Conservation (phyloP, 192 early-diverging fungal genomes). For the Pilaira anomala region DNA sequence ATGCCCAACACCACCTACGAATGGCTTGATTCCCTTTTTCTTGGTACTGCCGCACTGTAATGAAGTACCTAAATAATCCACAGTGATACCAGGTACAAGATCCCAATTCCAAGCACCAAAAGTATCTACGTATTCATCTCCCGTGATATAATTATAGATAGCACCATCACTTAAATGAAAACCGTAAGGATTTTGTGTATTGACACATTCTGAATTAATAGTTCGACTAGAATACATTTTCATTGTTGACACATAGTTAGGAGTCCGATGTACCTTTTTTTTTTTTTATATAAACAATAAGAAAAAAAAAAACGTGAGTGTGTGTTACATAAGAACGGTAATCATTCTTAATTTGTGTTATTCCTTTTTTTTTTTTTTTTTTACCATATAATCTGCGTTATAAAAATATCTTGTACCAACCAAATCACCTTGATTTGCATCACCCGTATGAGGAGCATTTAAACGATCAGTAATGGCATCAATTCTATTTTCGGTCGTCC, state of each 20-base stretch:
- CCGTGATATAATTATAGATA: slow-evolving; percentile 30
- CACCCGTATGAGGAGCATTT: no score
- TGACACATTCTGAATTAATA: slow-evolving; percentile 26
- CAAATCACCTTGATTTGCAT: slow-evolving; percentile 17
- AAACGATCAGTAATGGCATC: slow-evolving; percentile 16
- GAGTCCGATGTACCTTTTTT: slow-evolving; percentile 24
- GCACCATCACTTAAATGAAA: slow-evolving; percentile 32
- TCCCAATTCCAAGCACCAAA: slow-evolving; percentile 32
- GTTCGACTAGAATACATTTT: slow-evolving; percentile 35
- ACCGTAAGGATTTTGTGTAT: slow-evolving; percentile 26
- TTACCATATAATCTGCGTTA: slow-evolving; percentile 22
- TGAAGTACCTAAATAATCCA: slow-evolving; percentile 15
- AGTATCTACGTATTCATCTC: slow-evolving; percentile 32
- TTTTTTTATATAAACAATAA: no score
- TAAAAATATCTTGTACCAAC: slow-evolving; percentile 16
- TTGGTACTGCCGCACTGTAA: slow-evolving; percentile 18
- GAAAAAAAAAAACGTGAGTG: no score
- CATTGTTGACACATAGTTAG: slow-evolving; percentile 20
- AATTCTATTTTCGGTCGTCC: slow-evolving; percentile 14
- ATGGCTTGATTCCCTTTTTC: slow-evolving; percentile 6
- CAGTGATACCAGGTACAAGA: slow-evolving; percentile 29
- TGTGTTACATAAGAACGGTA: neutral
- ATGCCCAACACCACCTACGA: slow-evolving; percentile 29
- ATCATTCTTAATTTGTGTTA: neutral
- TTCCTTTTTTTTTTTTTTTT: neutral